Evolutionary conservation across 441 rosid genomes (phyloP).

Genomic region (Bocquillonia castaneifolia): DNA sequence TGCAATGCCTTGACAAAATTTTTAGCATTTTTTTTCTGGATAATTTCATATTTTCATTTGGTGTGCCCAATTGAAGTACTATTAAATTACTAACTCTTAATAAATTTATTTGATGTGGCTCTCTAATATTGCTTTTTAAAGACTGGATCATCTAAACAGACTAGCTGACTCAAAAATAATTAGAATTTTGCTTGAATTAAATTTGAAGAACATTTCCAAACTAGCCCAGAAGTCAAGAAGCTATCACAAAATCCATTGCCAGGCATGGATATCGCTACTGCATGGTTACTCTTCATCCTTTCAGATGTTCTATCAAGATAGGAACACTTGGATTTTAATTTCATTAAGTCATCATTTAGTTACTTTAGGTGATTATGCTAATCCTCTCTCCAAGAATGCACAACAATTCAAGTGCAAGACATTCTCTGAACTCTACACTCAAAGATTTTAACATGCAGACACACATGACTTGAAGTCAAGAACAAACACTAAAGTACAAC

Average conservation of each 20-base stretch:
- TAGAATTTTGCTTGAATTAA: neutral
- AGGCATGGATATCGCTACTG: neutral
- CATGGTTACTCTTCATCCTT: neutral
- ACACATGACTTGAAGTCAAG: neutral
- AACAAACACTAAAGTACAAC: neutral
- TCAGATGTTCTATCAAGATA: neutral
- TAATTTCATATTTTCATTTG: too few species aligned
- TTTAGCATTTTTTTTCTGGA: too few species aligned
- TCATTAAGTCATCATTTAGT: neutral
- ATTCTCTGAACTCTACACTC: neutral
- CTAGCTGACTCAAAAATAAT: neutral
- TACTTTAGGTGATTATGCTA: neutral
- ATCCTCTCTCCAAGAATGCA: neutral
- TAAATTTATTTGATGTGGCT: too few species aligned
- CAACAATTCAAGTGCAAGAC: neutral
- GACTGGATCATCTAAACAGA: neutral
- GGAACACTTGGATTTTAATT: neutral
- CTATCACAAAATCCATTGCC: neutral
- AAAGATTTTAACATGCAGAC: neutral
- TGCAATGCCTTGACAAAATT: neutral
- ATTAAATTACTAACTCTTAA: neutral
- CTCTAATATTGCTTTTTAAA: neutral
- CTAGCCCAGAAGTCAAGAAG: neutral
- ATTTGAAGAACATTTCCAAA: neutral
- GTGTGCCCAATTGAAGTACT: neutral